Evolutionary conservation across 176 grass and related monocot genomes (phyloP), one percentile per base, ranked within the genome.

Genomic region (bread wheat (Triticum aestivum)): DNA sequence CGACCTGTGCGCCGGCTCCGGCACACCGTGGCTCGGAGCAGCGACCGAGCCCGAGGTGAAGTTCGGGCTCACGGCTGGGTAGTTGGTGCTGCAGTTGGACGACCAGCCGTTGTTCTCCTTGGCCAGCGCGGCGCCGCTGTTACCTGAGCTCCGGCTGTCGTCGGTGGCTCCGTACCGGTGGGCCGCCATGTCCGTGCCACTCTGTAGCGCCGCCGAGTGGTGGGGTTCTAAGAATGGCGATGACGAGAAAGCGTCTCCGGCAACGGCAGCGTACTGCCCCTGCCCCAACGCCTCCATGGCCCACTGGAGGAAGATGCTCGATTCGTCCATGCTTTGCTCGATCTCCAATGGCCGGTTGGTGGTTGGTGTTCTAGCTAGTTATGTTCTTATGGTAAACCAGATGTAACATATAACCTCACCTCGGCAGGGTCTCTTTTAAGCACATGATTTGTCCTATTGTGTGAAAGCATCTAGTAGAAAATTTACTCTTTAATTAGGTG

Each of bases 131-230:
- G 20, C 70, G 68, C 59, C 88, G 37, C 35, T 65, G 39, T 66
- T 47, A 74, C 79, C 73, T 26, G 84, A 66, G 64, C 88, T 83
- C 89, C 89, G 87, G 80, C 84, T 87, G 24, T 24, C 24, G 58
- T 73, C 86, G 5, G 84, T 38, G 5, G 56, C 15, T 10, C n/a
- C 58, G 33, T 45, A 58, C 0, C 32, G 58, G 6, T 34, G 59
- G 33, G 9, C 66, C 12, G 23, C 11, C 37, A 0, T 12, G 69
- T 5, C 69, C 37, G 20, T 72, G 69, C 69, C 69, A 11, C 23
- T 44, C 37, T 72, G 69, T 7, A 44, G 44, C 35, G 79, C 89
- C 56, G 70, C 29, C 27, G 9, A 56, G 29, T 10, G 76, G 33
- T n/a, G 49, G 13, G 4, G 4, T 79, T 21, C 56, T 80, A 49